Conservation (phyloP, 345 rosid genomes). For the Isatis tinctoria region DNA sequence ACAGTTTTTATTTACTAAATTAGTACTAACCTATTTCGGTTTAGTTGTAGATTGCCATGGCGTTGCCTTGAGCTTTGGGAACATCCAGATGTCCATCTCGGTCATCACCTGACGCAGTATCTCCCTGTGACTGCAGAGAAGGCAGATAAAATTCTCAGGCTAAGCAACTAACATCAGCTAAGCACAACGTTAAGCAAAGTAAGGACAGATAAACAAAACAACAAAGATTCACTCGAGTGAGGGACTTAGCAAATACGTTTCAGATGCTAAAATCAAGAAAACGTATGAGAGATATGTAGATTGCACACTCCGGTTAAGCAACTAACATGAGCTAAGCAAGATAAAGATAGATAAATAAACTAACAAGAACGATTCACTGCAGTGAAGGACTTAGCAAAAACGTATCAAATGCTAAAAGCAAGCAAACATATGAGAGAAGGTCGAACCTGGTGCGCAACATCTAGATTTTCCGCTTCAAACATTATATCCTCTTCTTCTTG, state of each 20-base stretch:
- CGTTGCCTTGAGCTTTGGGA: too few relatives aligned
- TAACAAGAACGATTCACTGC: background rate
- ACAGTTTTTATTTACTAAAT: too few relatives aligned
- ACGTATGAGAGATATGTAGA: conserved; percentile 1
- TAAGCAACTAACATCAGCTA: background rate
- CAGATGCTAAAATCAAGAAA: conserved; percentile 3
- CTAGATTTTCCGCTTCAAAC: conserved; percentile 27
- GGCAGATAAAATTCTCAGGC: background rate
- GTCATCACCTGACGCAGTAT: conserved; percentile 30
- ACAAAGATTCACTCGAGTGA: background rate
- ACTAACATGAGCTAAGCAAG: too few relatives aligned
- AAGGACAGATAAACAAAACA: background rate
- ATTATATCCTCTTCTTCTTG: conserved; percentile 42
- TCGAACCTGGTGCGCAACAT: conserved; percentile 36
- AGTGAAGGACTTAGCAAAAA: background rate
- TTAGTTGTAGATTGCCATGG: too few relatives aligned
- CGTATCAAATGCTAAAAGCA: background rate
- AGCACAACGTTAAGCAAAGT: too few relatives aligned
- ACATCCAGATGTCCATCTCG: conserved; percentile 36
- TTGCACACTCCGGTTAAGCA: too few relatives aligned
- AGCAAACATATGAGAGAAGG: background rate
- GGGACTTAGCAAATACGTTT: background rate
- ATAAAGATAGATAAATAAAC: background rate
- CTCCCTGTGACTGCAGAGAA: conserved; percentile 17
- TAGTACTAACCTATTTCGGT: too few relatives aligned